A percentile compares a stretch with the other conserved stretches of the same genome.
These are phyloP conservation scores for Lactuca saligna DNA, from an alignment of 129 eudicot genomes.

Conservation along the genomic window DNA sequence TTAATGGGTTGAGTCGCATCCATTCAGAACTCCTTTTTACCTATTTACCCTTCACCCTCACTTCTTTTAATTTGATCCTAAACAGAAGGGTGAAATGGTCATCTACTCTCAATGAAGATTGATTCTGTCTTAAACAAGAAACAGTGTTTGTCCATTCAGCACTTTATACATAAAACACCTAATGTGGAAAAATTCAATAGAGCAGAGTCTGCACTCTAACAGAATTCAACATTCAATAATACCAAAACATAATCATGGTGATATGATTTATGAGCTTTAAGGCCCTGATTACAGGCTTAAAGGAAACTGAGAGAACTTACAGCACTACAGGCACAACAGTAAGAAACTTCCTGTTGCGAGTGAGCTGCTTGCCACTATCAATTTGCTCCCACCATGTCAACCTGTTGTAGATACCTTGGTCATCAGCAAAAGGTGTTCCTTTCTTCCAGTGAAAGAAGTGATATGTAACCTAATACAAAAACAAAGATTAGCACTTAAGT, in stretches of 20 bases:
- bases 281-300: conserved; percentile 5
- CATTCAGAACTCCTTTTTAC: too few species aligned
- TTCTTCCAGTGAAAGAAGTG: conserved; percentile 97
- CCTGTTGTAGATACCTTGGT: conserved; percentile 97
- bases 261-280: neutral
- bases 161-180: too few species aligned
- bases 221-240: neutral
- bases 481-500: conserved; percentile 3
- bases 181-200: neutral
- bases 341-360: conserved; percentile 91
- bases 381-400: conserved; percentile 99
- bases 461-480: conserved; percentile 64
- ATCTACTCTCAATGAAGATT: too few species aligned
- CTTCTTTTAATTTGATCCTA: neutral
- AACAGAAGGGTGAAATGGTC: too few species aligned
- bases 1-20: too few species aligned
- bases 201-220: conserved; percentile 15
- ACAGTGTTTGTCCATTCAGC: too few species aligned
- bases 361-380: conserved; percentile 91
- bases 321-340: conserved; percentile 92
- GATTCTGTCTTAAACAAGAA: too few species aligned
- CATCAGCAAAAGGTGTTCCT: conserved; percentile 97
- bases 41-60: too few species aligned
- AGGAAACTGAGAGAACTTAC: conserved; percentile 50
- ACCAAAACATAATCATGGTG: neutral